These are phyloP conservation scores for Zizania latifolia DNA, from an alignment of 176 grass and related monocot genomes.

Conservation along the genomic window DNA sequence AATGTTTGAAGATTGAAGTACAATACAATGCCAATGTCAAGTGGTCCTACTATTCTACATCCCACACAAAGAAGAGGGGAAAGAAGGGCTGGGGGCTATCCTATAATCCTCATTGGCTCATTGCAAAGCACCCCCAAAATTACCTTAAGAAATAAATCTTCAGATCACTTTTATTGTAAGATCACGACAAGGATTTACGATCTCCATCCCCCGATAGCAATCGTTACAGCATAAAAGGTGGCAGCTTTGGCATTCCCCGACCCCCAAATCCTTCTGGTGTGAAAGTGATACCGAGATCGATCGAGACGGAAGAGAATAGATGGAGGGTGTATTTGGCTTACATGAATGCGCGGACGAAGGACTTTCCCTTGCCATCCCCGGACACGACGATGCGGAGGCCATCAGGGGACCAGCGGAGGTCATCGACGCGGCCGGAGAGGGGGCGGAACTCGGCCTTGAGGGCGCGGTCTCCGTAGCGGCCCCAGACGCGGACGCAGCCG, in stretches of 20 bases:
- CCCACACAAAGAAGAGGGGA: not conserved
- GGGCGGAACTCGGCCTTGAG: constrained; percentile 93
- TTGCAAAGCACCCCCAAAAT: not conserved
- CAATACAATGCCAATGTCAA: not conserved
- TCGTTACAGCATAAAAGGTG: not conserved
- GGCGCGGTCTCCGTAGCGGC: constrained; percentile 77
- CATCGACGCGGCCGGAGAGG: constrained; percentile 83
- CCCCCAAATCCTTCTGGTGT: not conserved
- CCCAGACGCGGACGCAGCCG: constrained; percentile 77
- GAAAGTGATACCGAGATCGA: not conserved
- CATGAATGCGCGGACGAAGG: constrained; percentile 91
- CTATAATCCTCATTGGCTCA: not conserved
- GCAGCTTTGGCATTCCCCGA: not conserved
- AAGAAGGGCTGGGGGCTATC: not conserved
- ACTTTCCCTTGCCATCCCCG: constrained; percentile 87
- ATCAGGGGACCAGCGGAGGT: constrained; percentile 92
- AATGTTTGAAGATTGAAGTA: not conserved
- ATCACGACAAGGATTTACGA: not conserved
- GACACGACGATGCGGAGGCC: constrained; percentile 81
- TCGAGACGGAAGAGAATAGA: constrained; percentile 7
- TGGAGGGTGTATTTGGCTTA: constrained; percentile 13
- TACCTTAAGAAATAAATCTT: not conserved
- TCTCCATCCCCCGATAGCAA: not conserved
- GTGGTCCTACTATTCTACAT: not conserved
- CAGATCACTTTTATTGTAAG: not conserved